phyloP scores from a whole-genome alignment of 2,329 filamentous ascomycete genomes.

The Neurospora crassa region DNA sequence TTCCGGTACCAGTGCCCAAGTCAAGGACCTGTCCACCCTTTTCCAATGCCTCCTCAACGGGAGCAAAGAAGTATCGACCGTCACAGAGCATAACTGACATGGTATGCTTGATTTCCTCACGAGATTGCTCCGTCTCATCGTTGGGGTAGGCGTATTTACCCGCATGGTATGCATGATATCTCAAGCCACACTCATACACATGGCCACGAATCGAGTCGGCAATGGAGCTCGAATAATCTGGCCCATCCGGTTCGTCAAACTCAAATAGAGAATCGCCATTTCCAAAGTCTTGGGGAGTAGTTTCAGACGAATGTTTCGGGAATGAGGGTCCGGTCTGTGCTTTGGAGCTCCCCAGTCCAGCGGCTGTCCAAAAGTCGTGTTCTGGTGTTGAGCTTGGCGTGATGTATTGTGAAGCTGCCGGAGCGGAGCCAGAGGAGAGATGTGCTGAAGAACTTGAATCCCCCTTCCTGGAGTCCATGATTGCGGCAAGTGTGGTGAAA shows the following conservation, averaged over 20 bases:
- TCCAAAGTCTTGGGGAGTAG: neutral
- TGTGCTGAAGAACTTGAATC: neutral
- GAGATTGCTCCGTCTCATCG: slow-evolving; percentile 31
- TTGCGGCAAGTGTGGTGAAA: neutral
- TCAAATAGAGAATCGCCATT: neutral
- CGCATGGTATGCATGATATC: slow-evolving; percentile 28
- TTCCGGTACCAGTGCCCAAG: slow-evolving; percentile 41
- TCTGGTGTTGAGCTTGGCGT: neutral
- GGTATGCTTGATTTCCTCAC: slow-evolving; percentile 31
- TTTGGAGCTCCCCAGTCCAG: neutral
- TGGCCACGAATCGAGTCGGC: slow-evolving; percentile 21
- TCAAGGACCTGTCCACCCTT: slow-evolving; percentile 35
- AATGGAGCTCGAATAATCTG: slow-evolving; percentile 11
- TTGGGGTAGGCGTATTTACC: slow-evolving; percentile 29
- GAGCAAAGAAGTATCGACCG: slow-evolving; percentile 33
- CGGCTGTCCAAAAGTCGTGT: neutral
- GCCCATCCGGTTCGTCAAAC: neutral
- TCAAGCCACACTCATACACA: slow-evolving; percentile 24
- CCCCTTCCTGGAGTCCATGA: neutral
- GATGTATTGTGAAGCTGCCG: neutral
- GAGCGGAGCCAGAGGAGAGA: neutral
- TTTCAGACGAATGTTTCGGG: neutral
- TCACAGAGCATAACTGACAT: slow-evolving; percentile 26
- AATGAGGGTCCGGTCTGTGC: neutral
- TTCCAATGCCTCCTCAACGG: slow-evolving; percentile 28